phyloP scores from a whole-genome alignment of 345 rosid genomes.

The Citrus glauca region DNA sequence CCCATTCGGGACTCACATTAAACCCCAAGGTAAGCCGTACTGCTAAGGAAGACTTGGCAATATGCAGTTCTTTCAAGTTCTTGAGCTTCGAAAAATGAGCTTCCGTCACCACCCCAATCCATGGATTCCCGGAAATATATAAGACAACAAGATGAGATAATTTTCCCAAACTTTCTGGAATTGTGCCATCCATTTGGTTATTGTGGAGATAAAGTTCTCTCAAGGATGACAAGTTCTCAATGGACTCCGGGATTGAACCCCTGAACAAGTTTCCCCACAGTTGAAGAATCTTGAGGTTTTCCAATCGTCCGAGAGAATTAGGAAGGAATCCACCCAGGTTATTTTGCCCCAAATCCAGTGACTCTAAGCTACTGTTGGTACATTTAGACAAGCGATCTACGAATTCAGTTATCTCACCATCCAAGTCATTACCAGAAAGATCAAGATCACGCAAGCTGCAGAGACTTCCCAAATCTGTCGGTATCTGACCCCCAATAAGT shows the following conservation, averaged over 20 bases:
- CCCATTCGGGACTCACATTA: slow-evolving; percentile 3
- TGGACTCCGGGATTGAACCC: slow-evolving; percentile 20
- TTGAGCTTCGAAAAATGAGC: slow-evolving; percentile 20
- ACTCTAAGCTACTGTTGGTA: slow-evolving; percentile 14
- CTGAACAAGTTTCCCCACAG: background rate
- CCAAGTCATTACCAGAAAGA: slow-evolving; percentile 10
- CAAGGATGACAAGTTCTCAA: slow-evolving; percentile 18
- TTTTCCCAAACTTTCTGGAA: slow-evolving; percentile 11
- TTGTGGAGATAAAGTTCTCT: background rate
- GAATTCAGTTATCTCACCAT: slow-evolving; percentile 9
- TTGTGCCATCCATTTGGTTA: slow-evolving; percentile 14
- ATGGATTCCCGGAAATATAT: slow-evolving; percentile 11
- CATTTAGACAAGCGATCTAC: slow-evolving; percentile 10
- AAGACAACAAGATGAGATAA: slow-evolving; percentile 1
- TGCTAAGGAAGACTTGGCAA: background rate
- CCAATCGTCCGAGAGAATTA: background rate
- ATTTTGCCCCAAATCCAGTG: slow-evolving; percentile 18
- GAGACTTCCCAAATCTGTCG: slow-evolving; percentile 7
- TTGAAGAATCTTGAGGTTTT: background rate
- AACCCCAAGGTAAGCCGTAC: background rate
- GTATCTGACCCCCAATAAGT: background rate
- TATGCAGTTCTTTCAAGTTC: slow-evolving; percentile 3
- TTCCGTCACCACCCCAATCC: slow-evolving; percentile 14
- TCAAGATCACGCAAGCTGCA: slow-evolving; percentile 11
- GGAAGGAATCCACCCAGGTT: slow-evolving; percentile 18